Evolutionary conservation across 2,329 filamentous ascomycete genomes (phyloP).

Genomic region (Trichoderma oligosporum): DNA sequence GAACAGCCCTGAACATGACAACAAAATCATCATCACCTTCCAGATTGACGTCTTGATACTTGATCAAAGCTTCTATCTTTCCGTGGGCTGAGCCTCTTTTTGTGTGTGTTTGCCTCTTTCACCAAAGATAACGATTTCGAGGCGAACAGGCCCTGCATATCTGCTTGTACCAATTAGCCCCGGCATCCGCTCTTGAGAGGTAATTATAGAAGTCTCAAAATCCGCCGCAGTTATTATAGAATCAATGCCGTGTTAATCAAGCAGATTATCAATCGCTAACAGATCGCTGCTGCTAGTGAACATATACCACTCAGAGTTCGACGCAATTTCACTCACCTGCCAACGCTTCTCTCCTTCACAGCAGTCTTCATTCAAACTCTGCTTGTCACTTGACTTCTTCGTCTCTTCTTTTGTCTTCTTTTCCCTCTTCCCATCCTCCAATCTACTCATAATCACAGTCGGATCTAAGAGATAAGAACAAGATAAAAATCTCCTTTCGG

Average conservation of each 20-base stretch:
- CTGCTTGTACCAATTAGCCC: too few relatives aligned
- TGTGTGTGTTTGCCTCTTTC: not conserved
- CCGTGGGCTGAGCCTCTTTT: not conserved
- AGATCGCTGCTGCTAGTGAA: not conserved
- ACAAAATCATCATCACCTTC: constrained; percentile 8
- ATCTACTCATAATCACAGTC: not conserved
- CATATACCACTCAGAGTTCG: constrained; percentile 7
- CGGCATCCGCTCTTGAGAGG: not conserved
- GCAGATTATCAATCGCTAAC: not conserved
- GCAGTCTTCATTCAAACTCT: not conserved
- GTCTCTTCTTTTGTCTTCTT: not conserved
- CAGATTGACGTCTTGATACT: constrained; percentile 2
- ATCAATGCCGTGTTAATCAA: too few relatives aligned
- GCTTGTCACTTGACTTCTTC: not conserved
- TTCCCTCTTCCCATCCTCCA: not conserved
- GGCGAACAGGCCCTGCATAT: too few relatives aligned
- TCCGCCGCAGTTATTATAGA: too few relatives aligned
- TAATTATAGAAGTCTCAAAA: not conserved
- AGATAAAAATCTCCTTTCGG: not conserved
- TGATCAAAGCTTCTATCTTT: not conserved
- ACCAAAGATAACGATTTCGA: not conserved
- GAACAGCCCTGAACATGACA: not conserved
- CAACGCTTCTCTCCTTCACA: not conserved
- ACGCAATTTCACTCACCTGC: not conserved
- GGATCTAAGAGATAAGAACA: not conserved